Evolutionary conservation across 768 basidiomycete genomes (phyloP).

Genomic region (Pleurotus ostreatus): DNA sequence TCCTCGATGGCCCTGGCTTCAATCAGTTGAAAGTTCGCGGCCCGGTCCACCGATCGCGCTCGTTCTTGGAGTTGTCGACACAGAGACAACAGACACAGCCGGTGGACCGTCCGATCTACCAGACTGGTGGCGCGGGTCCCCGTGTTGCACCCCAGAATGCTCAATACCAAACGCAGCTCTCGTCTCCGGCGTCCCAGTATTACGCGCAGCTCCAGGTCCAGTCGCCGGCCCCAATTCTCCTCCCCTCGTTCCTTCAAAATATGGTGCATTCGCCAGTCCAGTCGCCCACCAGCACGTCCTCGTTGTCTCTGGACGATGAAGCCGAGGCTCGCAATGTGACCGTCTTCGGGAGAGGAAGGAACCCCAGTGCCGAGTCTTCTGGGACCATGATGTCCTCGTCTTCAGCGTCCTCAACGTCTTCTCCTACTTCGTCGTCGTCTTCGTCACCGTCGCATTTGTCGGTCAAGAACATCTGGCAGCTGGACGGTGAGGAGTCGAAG

Average conservation of each 20-base stretch:
- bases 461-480: conserved; percentile 61
- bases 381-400: conserved; percentile 7
- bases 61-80: conserved; percentile 43
- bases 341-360: conserved; percentile 1
- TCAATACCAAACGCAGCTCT: conserved; percentile 28
- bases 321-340: neutral
- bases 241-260: conserved; percentile 78
- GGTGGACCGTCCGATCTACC: conserved; percentile 61
- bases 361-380: conserved; percentile 14
- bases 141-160: too few species aligned
- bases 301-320: conserved; percentile 59
- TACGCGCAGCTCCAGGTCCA: conserved; percentile 23
- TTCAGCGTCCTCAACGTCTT: conserved; percentile 7
- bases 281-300: conserved; percentile 62
- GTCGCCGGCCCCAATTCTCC: conserved; percentile 44
- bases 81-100: conserved; percentile 16
- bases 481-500: conserved; percentile 70
- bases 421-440: conserved; percentile 15
- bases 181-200: conserved; percentile 24
- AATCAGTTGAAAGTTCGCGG: conserved; percentile 21
- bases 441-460: conserved; percentile 24
- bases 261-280: conserved; percentile 66
- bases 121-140: conserved; percentile 44
- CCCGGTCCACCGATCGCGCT: conserved; percentile 47
- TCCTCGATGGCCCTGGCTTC: conserved; percentile 25